Evolutionary conservation across 2,329 filamentous ascomycete genomes (phyloP).

Genomic region (Ceratocystis cubensis): DNA sequence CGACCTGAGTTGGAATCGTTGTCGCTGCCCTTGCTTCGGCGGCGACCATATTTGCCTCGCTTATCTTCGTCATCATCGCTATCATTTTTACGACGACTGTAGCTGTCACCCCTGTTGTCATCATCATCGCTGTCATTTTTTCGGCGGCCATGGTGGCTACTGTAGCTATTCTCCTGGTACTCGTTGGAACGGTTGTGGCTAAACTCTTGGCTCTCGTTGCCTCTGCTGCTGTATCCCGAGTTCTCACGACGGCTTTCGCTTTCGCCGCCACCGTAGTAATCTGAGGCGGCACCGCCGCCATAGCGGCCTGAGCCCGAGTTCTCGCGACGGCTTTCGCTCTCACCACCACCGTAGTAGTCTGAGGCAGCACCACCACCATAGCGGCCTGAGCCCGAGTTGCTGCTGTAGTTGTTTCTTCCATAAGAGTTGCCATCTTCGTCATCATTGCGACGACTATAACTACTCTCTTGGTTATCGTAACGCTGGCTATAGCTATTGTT

Average conservation of each 20-base stretch:
- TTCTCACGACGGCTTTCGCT: conserved; percentile 10
- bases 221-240: conserved; percentile 28
- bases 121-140: conserved; percentile 39
- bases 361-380: conserved; percentile 34
- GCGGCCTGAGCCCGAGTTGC: conserved; percentile 28
- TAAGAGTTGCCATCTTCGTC: conserved; percentile 10
- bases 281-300: conserved; percentile 35
- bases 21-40: conserved; percentile 10
- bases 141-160: conserved; percentile 48
- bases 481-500: conserved; percentile 5
- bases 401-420: conserved; percentile 12
- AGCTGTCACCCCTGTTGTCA: conserved; percentile 27
- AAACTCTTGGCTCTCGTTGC: conserved; percentile 45
- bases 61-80: conserved; percentile 14
- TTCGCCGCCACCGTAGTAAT: conserved; percentile 44
- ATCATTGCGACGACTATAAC: conserved; percentile 7
- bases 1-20: conserved; percentile 28
- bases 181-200: conserved; percentile 42
- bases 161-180: conserved; percentile 43
- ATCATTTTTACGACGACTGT: conserved; percentile 24
- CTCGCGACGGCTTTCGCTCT: conserved; percentile 25
- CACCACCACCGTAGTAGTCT: conserved; percentile 42
- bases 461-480: conserved; percentile 18
- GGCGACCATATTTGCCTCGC: conserved; percentile 9
- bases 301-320: conserved; percentile 28